Evolutionary conservation across 2,329 filamentous ascomycete genomes (phyloP), one percentile per base, ranked within the genome.

Genomic region (Neopestalotiopsis sp.): DNA sequence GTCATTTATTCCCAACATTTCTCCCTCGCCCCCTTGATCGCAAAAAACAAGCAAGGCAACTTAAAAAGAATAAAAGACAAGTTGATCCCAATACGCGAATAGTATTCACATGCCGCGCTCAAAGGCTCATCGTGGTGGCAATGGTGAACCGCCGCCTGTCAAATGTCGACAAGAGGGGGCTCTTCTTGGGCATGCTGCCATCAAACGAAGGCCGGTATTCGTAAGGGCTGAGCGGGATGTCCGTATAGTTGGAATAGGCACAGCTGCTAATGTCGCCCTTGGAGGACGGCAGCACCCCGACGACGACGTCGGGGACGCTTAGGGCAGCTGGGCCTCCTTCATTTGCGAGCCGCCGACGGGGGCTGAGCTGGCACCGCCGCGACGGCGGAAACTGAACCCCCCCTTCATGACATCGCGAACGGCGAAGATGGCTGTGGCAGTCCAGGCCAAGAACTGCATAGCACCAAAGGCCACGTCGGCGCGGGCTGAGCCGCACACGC

Each of bases 391-490:
- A 70, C 74, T 75, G 64, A 79, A 68, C 56, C 82, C 81, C 67
- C 77, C 79, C 78, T 82, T 82, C 75, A 89, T 83, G 57, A 87
- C 74, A 5, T 86, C 82, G 73, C 83, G 81, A 70, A 79, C 82
- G 34, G 83, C 78, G 42, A 89, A 72, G 38, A 81, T 79, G 12
- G 84, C 81, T 3, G 85, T 86, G 38, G 76, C 83, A 40, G 80
- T 79, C 89, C 89, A 91, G 12, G 85, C 77, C 24, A 82, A 74
- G 75, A 88, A 90, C 70, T 84, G 81, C 67, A 86, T 81, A 13
- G 87, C 84, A 20, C 86, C 84, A 64, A 90, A 83, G 57, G 84
- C 86, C n/a, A 85, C 83, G 69, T 85, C 83, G 58, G 87, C 86
- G 24, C 85, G 85, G 56, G 87, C 87, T 13, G 86, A 83, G 30